These are phyloP conservation scores for Ceratocystis huliohia DNA, from an alignment of 2,329 filamentous ascomycete species.

Conservation along the genomic window DNA sequence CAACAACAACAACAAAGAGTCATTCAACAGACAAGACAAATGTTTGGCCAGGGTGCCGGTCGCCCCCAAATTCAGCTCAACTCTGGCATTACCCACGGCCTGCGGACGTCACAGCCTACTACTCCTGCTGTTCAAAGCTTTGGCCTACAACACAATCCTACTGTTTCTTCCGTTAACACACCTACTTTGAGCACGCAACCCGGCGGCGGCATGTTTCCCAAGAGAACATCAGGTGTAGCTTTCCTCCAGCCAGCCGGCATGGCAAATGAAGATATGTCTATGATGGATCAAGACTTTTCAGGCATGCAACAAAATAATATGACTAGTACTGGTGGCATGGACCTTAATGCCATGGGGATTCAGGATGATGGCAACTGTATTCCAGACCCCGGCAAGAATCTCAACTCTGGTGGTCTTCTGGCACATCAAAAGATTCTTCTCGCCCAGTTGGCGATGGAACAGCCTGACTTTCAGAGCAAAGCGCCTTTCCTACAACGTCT, in stretches of 20 bases:
- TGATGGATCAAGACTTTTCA: slow-evolving; percentile 58
- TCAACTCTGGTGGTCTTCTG: slow-evolving; percentile 30
- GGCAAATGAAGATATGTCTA: slow-evolving; percentile 39
- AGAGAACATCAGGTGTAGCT: slow-evolving; percentile 29
- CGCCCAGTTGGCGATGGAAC: slow-evolving; percentile 61
- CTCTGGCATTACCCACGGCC: slow-evolving; percentile 60
- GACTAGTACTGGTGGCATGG: slow-evolving; percentile 34
- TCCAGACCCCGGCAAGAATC: slow-evolving; percentile 84
- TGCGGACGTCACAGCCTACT: slow-evolving; percentile 73
- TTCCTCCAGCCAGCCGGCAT: slow-evolving; percentile 20
- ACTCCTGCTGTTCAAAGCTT: slow-evolving; percentile 70
- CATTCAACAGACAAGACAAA: slow-evolving; percentile 56
- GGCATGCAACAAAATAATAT: slow-evolving; percentile 36
- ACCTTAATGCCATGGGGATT: slow-evolving; percentile 15
- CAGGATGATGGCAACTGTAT: slow-evolving; percentile 49
- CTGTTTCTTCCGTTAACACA: slow-evolving; percentile 93
- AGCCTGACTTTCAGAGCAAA: slow-evolving; percentile 59
- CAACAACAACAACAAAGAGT: slow-evolving; percentile 26
- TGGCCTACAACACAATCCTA: slow-evolving; percentile 81
- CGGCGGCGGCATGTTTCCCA: slow-evolving; percentile 48
- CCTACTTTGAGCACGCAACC: slow-evolving; percentile 76
- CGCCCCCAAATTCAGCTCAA: slow-evolving; percentile 66
- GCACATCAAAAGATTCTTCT: slow-evolving; percentile 55
- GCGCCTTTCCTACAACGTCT: slow-evolving; percentile 42
- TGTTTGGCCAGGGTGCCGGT: slow-evolving; percentile 51